Evolutionary conservation across 306 rosid genomes (phyloP).

Genomic region (Senna tora): DNA sequence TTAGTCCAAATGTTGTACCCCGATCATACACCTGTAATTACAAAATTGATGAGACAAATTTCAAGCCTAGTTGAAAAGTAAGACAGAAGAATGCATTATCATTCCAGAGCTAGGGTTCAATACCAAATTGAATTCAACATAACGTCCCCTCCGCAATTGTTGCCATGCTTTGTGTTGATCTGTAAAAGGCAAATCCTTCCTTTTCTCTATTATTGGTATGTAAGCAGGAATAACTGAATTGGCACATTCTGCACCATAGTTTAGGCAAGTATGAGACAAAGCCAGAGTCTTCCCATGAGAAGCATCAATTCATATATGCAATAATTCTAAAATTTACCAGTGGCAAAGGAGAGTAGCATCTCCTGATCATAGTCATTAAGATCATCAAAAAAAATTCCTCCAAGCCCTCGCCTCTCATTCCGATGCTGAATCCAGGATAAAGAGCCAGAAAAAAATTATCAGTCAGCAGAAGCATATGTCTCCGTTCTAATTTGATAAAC

Average conservation of each 20-base stretch:
- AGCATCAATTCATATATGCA: slow-evolving; percentile 27
- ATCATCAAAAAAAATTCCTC: slow-evolving; percentile 97
- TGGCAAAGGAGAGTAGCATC: slow-evolving; percentile 97
- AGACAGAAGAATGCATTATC: not conserved
- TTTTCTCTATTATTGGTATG: slow-evolving; percentile 86
- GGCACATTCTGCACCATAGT: slow-evolving; percentile 77
- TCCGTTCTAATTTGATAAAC: not conserved
- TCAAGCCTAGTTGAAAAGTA: slow-evolving; percentile 15
- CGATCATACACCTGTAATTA: slow-evolving; percentile 84
- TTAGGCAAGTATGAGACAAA: slow-evolving; percentile 30
- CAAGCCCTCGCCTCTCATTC: slow-evolving; percentile 92
- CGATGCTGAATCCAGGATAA: slow-evolving; percentile 74
- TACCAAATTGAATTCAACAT: slow-evolving; percentile 97
- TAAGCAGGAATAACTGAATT: slow-evolving; percentile 93
- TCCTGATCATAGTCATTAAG: slow-evolving; percentile 94
- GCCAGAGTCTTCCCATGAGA: slow-evolving; percentile 11
- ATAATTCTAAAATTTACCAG: slow-evolving; percentile 56
- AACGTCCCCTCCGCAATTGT: slow-evolving; percentile 92
- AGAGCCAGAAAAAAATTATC: slow-evolving; percentile 30
- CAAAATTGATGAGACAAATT: slow-evolving; percentile 3
- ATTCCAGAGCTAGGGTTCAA: slow-evolving; percentile 9
- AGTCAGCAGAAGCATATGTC: slow-evolving; percentile 24
- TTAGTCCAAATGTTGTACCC: slow-evolving; percentile 96
- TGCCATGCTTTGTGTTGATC: slow-evolving; percentile 94
- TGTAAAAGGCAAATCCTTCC: slow-evolving; percentile 80